These are phyloP conservation scores for Phaffia rhodozyma DNA, from an alignment of 1,284 basidiomycete genomes.

Conservation along the genomic window DNA sequence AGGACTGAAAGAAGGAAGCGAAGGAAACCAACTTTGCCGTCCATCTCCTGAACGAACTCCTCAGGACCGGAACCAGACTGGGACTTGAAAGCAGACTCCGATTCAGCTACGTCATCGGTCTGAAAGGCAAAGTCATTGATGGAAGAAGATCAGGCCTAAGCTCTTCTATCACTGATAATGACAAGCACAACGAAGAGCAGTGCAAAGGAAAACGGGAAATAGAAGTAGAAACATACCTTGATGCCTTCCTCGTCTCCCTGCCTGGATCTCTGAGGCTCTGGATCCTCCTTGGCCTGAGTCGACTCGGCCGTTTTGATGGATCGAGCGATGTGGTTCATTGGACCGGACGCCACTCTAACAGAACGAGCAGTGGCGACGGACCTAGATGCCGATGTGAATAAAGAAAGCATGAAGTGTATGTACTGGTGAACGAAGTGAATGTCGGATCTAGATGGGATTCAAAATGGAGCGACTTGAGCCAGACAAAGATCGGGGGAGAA, in stretches of 20 bases:
- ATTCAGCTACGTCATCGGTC: slow-evolving; percentile 8
- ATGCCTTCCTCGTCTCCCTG: slow-evolving; percentile 11
- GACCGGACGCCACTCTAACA: too few species aligned
- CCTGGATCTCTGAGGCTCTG: slow-evolving; percentile 6
- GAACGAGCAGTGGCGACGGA: too few species aligned
- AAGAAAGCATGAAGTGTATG: too few species aligned
- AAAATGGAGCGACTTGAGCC: too few species aligned
- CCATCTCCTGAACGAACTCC: neutral
- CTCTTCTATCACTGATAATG: neutral
- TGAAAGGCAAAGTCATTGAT: neutral
- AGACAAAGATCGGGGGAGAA: too few species aligned
- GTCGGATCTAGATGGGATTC: too few species aligned
- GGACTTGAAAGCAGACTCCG: slow-evolving; percentile 9
- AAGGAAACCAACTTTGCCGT: slow-evolving; percentile 3
- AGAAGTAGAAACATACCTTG: neutral
- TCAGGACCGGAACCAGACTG: neutral
- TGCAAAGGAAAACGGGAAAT: neutral
- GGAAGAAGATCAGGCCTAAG: too few species aligned
- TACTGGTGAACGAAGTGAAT: too few species aligned
- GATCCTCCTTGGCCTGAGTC: neutral
- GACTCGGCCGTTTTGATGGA: too few species aligned
- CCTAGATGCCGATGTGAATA: too few species aligned
- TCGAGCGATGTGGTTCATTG: too few species aligned
- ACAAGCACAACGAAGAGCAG: neutral
- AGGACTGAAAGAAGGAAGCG: neutral